Base-by-base conservation (phyloP, 257 asterid genomes). In the Parsonsia alboflavescens region DNA sequence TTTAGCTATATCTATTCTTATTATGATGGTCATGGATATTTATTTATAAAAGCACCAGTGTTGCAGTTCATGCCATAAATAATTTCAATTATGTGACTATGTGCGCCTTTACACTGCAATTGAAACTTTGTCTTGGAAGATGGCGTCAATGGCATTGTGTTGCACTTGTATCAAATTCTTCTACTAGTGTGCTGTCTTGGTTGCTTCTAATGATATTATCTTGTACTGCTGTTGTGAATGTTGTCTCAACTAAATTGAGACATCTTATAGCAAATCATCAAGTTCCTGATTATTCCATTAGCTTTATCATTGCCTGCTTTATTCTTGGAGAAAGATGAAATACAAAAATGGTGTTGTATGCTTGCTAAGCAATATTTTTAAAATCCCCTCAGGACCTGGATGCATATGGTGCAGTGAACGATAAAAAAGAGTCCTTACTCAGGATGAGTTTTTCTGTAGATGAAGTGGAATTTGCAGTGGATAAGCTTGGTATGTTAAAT, bases 401-500 rank as follows among this genome's bases (percentile, higher is more conserved):
- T 77, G 81, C 64, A 56, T 71, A 78, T 61, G 69, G 62, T 80
- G 81, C 80, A 75, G 75, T 63, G 49, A 74, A 64, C 52, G 86
- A 86, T 81, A 92, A 95, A 80, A 86, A 79, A 49, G 62, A 81
- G 67, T 72, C 89, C 12, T 79, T 95, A 83, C 80, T 95, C 71
- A 87, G 84, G 69, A 95, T 95, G 99, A 91, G 88, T 76, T 92
- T 95, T 89, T 79, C 97, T 66, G 70, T 77, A 71, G 86, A 80
- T 78, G 99, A 92, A 82, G 92, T 90, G 75, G 80, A 83, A 70
- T 87, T 83, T 84, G 96, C 98, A 59, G 76, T 95, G 81, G 84
- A 82, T 77, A 92, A 83, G 85, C 93, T 89, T 85, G 99, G 99
- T 95, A 82, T 12, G 97, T 86, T 69, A 80, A 75, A 79, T 36